phyloP scores from a whole-genome alignment of 2,329 filamentous ascomycete species.

The Eurotiales sp. region DNA sequence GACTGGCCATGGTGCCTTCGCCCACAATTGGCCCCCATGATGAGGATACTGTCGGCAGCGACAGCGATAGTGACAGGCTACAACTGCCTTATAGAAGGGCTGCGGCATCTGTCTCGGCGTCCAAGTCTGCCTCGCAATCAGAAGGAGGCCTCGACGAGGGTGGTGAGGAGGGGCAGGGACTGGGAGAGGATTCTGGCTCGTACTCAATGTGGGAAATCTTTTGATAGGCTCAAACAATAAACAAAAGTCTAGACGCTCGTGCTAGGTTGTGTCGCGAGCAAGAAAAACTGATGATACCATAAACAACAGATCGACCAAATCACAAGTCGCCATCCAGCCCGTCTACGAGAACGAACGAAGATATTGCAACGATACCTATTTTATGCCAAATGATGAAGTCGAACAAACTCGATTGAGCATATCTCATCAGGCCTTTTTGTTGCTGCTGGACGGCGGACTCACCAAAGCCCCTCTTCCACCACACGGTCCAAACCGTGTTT shows the following conservation, averaged over 20 bases:
- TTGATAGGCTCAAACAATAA: neutral
- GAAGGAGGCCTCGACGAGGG: neutral
- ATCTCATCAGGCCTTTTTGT: conserved; percentile 60
- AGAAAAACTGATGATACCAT: conserved; percentile 10
- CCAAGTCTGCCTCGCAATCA: neutral
- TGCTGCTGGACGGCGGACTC: conserved; percentile 32
- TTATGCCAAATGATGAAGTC: conserved; percentile 63
- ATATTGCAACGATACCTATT: conserved; percentile 61
- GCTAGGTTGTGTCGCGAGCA: neutral
- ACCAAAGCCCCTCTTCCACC: conserved; percentile 29
- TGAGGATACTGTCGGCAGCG: neutral
- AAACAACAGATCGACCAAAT: conserved; percentile 36
- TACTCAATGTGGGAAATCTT: conserved; percentile 24
- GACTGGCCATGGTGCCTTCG: conserved; percentile 7
- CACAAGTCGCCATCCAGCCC: conserved; percentile 47
- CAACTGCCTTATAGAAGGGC: neutral
- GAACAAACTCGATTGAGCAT: conserved; percentile 62
- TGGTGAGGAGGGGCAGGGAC: conserved; percentile 18
- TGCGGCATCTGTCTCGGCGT: neutral
- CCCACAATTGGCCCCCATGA: neutral
- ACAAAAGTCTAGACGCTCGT: neutral
- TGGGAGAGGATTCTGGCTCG: conserved; percentile 16
- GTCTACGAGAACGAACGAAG: conserved; percentile 58
- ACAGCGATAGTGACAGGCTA: neutral
- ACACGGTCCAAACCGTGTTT: conserved; percentile 24